phyloP scores from a whole-genome alignment of 441 rosid genomes.

The Rhodomyrtus psidioides region DNA sequence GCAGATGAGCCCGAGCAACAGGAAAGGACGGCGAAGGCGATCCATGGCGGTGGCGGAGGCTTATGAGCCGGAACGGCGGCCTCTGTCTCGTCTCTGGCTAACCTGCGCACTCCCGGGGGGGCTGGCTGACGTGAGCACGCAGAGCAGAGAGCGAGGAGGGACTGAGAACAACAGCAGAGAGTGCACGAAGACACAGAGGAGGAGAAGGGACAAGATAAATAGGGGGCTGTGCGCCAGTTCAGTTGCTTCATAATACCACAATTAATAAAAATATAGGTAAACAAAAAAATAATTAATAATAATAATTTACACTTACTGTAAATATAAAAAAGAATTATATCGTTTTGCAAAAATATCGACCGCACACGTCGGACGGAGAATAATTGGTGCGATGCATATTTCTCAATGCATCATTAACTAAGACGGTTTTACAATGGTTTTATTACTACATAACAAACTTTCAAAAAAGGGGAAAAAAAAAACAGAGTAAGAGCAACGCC shows the following conservation, averaged over 20 bases:
- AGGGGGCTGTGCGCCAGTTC: neutral
- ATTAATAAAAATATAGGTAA: neutral
- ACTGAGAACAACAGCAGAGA: neutral
- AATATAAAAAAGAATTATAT: neutral
- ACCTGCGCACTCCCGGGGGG: neutral
- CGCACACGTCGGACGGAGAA: fast-evolving
- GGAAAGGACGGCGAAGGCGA: neutral
- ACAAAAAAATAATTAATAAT: neutral
- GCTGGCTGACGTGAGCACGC: neutral
- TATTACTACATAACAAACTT: neutral
- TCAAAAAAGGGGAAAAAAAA: too few species aligned
- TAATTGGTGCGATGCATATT: fast-evolving
- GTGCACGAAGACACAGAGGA: neutral
- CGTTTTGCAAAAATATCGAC: neutral
- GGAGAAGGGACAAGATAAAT: slow-evolving; percentile 4
- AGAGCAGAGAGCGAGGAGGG: neutral
- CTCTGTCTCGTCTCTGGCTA: neutral
- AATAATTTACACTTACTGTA: neutral
- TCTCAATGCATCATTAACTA: too few species aligned
- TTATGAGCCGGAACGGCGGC: neutral
- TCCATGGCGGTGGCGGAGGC: neutral
- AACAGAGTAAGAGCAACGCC: neutral
- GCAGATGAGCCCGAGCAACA: slow-evolving; percentile 27
- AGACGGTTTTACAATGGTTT: neutral
- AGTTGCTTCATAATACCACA: neutral